Evolutionary conservation across 2,329 filamentous ascomycete species (phyloP).

Genomic region (Myotisia sp.): DNA sequence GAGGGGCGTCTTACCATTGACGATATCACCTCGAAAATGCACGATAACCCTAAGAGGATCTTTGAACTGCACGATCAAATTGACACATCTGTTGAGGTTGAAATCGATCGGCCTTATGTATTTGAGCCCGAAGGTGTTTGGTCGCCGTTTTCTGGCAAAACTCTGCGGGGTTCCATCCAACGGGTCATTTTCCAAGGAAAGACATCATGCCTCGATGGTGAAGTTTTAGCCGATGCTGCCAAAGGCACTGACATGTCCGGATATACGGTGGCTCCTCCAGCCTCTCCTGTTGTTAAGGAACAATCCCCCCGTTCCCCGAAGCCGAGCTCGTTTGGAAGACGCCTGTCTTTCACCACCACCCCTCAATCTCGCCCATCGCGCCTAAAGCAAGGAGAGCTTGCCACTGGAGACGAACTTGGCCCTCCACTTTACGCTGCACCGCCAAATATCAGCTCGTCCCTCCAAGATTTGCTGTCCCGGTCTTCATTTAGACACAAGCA

Average conservation of each 20-base stretch:
- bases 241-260: conserved; percentile 64
- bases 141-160: conserved; percentile 59
- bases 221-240: conserved; percentile 41
- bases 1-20: conserved; percentile 61
- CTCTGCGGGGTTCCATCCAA: conserved; percentile 55
- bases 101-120: conserved; percentile 57
- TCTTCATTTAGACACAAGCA: conserved; percentile 83
- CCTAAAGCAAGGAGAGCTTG: conserved; percentile 15
- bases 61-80: conserved; percentile 70
- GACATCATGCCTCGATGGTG: conserved; percentile 61
- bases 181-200: conserved; percentile 61
- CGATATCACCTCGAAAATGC: conserved; percentile 55
- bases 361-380: conserved; percentile 23
- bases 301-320: conserved; percentile 29
- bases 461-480: conserved; percentile 59
- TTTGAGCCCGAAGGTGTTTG: conserved; percentile 40
- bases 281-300: conserved; percentile 31
- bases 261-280: conserved; percentile 35
- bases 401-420: conserved; percentile 22
- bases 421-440: conserved; percentile 31
- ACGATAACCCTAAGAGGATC: conserved; percentile 66
- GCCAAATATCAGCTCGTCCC: conserved; percentile 41
- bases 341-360: conserved; percentile 25
- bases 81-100: conserved; percentile 59
- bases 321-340: conserved; percentile 24